phyloP scores from a whole-genome alignment of 2,329 filamentous ascomycete species.

The Ilyonectria robusta region DNA sequence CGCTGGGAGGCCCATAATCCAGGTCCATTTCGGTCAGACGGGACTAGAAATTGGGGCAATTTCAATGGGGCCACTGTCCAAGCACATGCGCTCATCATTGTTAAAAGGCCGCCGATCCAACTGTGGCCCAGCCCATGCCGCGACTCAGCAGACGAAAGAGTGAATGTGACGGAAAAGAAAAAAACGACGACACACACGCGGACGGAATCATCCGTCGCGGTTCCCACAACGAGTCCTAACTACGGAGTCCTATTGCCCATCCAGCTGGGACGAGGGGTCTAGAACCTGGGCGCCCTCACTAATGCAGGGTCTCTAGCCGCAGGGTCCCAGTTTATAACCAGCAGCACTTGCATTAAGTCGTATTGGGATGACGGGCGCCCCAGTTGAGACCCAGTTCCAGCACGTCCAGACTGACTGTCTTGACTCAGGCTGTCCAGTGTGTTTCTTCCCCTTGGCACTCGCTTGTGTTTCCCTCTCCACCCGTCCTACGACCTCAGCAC shows the following conservation, averaged over 20 bases:
- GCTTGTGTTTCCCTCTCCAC: neutral
- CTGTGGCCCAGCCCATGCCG: neutral
- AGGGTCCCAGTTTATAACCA: neutral
- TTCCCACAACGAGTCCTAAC: neutral
- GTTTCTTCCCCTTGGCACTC: neutral
- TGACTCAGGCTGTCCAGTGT: conserved; percentile 1
- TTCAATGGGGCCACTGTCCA: conserved; percentile 16
- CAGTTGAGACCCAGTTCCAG: neutral
- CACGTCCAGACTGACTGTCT: neutral
- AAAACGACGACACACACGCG: neutral
- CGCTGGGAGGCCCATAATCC: neutral
- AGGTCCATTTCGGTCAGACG: conserved; percentile 22
- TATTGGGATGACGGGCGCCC: neutral
- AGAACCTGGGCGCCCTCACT: conserved; percentile 24
- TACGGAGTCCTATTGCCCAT: neutral
- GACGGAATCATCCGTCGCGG: neutral
- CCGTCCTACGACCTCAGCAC: conserved; percentile 1
- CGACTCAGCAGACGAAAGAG: neutral
- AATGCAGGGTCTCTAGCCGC: conserved; percentile 31
- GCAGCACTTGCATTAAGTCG: conserved; percentile 25
- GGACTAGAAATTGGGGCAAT: conserved; percentile 22
- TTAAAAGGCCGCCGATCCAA: neutral
- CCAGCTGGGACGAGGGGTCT: conserved; percentile 7
- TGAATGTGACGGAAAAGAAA: neutral
- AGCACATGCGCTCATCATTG: neutral